A percentile compares a stretch with the other conserved stretches of the same genome.
These are phyloP conservation scores for Ensete ventricosum DNA, from an alignment of 176 grass and related monocot species.

Conservation along the genomic window DNA sequence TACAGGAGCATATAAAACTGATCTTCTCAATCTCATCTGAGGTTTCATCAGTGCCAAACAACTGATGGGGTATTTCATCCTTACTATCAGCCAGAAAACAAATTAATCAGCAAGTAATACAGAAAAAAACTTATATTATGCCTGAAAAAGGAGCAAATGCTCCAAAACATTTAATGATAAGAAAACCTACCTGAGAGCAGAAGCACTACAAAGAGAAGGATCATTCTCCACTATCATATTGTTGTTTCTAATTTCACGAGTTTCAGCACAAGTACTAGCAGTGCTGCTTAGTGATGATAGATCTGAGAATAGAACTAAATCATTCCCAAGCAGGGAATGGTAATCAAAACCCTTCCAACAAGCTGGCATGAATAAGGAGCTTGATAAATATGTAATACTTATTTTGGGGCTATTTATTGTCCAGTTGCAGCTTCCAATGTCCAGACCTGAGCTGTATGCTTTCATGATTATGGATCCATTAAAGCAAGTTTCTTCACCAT, in stretches of 20 bases:
- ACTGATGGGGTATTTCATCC: slow-evolving; percentile 21
- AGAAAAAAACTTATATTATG: not conserved
- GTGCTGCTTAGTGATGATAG: slow-evolving; percentile 52
- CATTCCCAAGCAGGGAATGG: slow-evolving; percentile 43
- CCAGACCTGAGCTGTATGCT: slow-evolving; percentile 80
- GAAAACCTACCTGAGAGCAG: slow-evolving; percentile 24
- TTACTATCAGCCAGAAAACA: slow-evolving; percentile 31
- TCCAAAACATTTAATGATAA: slow-evolving; percentile 9
- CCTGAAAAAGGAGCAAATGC: slow-evolving; percentile 10
- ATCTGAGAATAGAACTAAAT: slow-evolving; percentile 84
- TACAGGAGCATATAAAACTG: slow-evolving; percentile 71
- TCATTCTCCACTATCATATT: slow-evolving; percentile 21
- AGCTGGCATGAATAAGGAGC: slow-evolving; percentile 60
- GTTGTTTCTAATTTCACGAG: slow-evolving; percentile 12
- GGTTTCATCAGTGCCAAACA: slow-evolving; percentile 62
- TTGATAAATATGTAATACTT: slow-evolving; percentile 57
- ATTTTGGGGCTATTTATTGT: slow-evolving; percentile 55
- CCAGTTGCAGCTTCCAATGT: slow-evolving; percentile 89
- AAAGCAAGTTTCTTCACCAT: slow-evolving; percentile 69
- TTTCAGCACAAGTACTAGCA: slow-evolving; percentile 32
- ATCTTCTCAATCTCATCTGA: slow-evolving; percentile 67
- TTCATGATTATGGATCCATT: slow-evolving; percentile 79
- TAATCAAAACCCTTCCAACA: slow-evolving; percentile 71
- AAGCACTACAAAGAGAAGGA: slow-evolving; percentile 15
- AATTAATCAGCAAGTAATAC: not conserved